Conservation (phyloP, 441 rosid species). For the Adansonia madagascariensis region DNA sequence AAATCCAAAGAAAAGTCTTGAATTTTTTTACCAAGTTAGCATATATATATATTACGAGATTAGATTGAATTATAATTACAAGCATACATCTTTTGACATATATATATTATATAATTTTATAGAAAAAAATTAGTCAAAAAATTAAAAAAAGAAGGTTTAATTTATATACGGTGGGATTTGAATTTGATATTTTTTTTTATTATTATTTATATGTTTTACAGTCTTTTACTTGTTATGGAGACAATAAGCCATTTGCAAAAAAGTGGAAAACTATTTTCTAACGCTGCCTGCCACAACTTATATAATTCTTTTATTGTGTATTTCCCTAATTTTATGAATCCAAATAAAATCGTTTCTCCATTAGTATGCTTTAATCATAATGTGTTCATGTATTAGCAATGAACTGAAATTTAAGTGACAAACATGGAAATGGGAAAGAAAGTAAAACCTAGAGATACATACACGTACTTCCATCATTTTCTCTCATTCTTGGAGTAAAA, state of each 20-base stretch:
- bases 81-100: not conserved
- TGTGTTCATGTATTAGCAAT: slow-evolving; percentile 2
- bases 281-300: not conserved
- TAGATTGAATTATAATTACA: not conserved
- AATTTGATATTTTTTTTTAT: too few relatives aligned
- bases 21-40: too few relatives aligned
- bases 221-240: not conserved
- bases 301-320: not conserved
- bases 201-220: too few relatives aligned
- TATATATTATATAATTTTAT: too few relatives aligned
- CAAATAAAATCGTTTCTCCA: not conserved
- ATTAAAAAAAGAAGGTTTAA: not conserved
- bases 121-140: too few relatives aligned
- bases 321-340: not conserved
- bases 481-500: slow-evolving; percentile 60
- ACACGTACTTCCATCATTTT: slow-evolving; percentile 35
- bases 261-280: not conserved
- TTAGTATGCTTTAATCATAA: not conserved
- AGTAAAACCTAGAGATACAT: not conserved
- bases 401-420: not conserved
- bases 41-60: not conserved
- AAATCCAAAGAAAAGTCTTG: not conserved
- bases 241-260: not conserved
- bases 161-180: too few relatives aligned
- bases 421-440: not conserved